Evolutionary conservation across 169 alveolate genomes (phyloP), one percentile per base, ranked within the genome.

Genomic region (Plasmodium malariae): DNA sequence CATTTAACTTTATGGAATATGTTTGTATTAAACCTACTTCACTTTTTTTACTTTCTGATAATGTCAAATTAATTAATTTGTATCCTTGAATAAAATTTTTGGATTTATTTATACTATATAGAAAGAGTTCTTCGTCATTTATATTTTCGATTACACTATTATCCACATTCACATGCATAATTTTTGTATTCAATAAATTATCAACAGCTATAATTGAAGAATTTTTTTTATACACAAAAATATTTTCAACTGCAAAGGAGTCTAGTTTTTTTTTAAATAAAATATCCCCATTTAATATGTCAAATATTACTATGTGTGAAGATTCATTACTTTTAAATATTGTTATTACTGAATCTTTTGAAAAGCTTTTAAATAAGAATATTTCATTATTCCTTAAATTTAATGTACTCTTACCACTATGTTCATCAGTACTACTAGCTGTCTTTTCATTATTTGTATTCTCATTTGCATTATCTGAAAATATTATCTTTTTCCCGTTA

Each of bases 251-350:
- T 34, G 11, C 37, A 65, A 83, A 83, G 9, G 91, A 83, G 0
- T 67, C 60, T n/a, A 83, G n/a, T 83, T 67, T 83, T 24, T 68
- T 70, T 67, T 83, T 72, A 68, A 67, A 83, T 49, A 83, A 34
- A 9, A 83, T 32, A 36, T 54, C 76, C 6, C 85, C 83, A 34
- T 48, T 65, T 83, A 83, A 49, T 49, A 83, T 51, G 54, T 83
- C 91, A 80, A 80, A 67, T 34, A 65, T 63, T 26, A 63, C 21
- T 65, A 80, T 80, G 12, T 80, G 71, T 17, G 91, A 68, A 51
- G 21, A n/a, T 1, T 21, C 43, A 59, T 65, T 67, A 30, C 60
- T 40, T 83, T 67, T 83, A 34, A 83, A 83, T 26, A 83, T 67
- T 14, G 71, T 19, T 32, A 83, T 49, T 36, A 43, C 85, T 3